Base-by-base conservation (phyloP, 176 grass and related monocot species). In the Poa annua region DNA sequence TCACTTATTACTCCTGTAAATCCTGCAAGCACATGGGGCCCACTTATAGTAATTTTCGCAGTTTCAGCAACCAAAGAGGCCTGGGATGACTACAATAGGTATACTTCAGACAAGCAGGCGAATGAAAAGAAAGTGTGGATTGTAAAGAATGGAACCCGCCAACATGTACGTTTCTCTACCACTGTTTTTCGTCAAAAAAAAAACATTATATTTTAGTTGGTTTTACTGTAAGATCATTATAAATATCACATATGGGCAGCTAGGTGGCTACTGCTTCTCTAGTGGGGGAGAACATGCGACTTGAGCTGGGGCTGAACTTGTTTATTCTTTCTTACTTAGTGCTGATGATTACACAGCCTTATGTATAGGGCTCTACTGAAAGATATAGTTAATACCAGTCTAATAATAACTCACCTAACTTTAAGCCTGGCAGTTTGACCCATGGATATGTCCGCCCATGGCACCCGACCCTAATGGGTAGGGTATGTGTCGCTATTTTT, bases 1-100 rank as follows among this genome's bases (percentile, higher is more conserved):
- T 91, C 95, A 66, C 90, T 97, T 59, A 97, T 97, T 72, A 97
- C 95, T 71, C 95, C 95, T 81, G 95, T 97, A 22, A 97, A 97
- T 85, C 95, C 95, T 61, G 95, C 95, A 64, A 97, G 95, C 73
- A 97, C 95, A 6, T 97, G 92, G 95, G 95, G 95, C 33, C 95
- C 95, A 50, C 92, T 97, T 84, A 91, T 97, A 67, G 67, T 97
- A 83, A 97, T 97, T 57, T 97, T 97, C 66, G 90, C 95, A 19
- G 92, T 94, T 71, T 97, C 92, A 5, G 95, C 95, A 60, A 91
- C 90, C 59, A 97, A 97, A 92, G 95, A 97, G 81, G 95, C 92
- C 57, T 97, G 95, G 95, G 95, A 97, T 94, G 95, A 97, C 81
- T 97, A 97, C 66, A 97, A 97, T 82, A 88, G 95, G 70, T 97